Base-by-base conservation (phyloP, 2,329 filamentous ascomycete species). In the Arthrobotrys entomopaga region DNA sequence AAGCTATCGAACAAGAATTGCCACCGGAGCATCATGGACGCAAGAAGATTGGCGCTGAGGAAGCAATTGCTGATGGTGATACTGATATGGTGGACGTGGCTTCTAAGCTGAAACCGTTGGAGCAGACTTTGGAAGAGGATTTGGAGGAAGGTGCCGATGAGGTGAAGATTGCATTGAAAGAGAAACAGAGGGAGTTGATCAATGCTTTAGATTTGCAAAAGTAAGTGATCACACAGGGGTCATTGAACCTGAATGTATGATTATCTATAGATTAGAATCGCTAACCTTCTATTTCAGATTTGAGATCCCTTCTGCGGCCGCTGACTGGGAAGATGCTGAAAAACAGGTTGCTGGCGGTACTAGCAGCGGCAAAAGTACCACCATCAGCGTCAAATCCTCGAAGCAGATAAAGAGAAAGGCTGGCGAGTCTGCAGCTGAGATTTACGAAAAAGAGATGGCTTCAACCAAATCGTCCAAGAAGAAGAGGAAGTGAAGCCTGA, bases 121-220 rank as follows among this genome's bases (percentile, higher is more conserved):
- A 89, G 57, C 87, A 86, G 50, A 85, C 86, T 4, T 83, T 97
- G 5, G 88, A 92, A 29, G 91, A 95, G 8, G 95, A 98, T 81
- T 85, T 98, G 16, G 89, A 90, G 64, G 91, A 95, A 80, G 93
- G 89, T 15, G 93, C 90, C 0, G 88, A 94, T 74, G 90, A 95
- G 81, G 88, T 91, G 24, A 82, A 92, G 75, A 85, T 84, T 29
- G 69, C 61, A 13, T 50, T 78, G 79, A 87, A 87, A 77, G 89
- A 91, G 81, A 91, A 94, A 82, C 92, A 96, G 82, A 88, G 90
- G 78, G 91, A 92, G 77, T 84, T 98, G 77, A 97, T 98, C 79
- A 91, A 97, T 83, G 90, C 93, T 76, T 84, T 98, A 75, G 93
- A 94, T 50, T 85, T 98, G 60, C 92, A 97, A 79, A 89, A 91